Base-by-base conservation (phyloP, 106 monocot genomes). In the Apostasia shenzhenica region DNA sequence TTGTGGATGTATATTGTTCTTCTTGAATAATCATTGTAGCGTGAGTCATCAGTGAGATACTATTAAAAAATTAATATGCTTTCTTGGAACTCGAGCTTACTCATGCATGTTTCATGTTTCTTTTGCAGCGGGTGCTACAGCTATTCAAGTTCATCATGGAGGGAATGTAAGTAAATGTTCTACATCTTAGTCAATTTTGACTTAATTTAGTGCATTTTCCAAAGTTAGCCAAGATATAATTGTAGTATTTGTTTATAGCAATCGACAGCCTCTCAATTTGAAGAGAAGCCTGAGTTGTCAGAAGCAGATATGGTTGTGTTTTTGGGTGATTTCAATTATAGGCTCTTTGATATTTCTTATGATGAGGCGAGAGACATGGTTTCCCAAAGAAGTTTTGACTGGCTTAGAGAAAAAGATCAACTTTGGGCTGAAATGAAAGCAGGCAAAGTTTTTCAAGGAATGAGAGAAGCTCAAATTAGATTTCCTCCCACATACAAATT, bases 401-500 rank as follows among this genome's bases (percentile, higher is more conserved):
- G 81, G 81, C 72, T 81, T 41, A 81, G 76, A 68, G 76, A 81
- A 67, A 81, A 68, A 52, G 81, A 81, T 63, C 81, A 81, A 49
- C 76, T 81, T 48, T 60, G 61, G 43, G 55, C 59, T 55, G 81
- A 81, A 63, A 81, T 81, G 81, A 76, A 60, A 67, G 67, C 76
- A 48, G 81, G 75, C 51, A 75, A 57, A 39, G 76, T 76, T 9
- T 81, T 81, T 70, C 81, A 81, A 81, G 81, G 81, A 55, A 61
- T 76, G 76, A 71, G 81, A 14, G 81, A 81, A 54, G 81, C 58
- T 13, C 63, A 58, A 45, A 75, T 75, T 59, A 54, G 6, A 45
- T 75, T 75, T 61, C 75, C 75, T 68, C 75, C 75, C 12, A 75
- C 75, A n/a, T 75, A 75, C 68, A 75, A 75, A 54, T 75, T 75